Conservation (phyloP, 2,329 filamentous ascomycete species). For the Cladophialophora psammophila region DNA sequence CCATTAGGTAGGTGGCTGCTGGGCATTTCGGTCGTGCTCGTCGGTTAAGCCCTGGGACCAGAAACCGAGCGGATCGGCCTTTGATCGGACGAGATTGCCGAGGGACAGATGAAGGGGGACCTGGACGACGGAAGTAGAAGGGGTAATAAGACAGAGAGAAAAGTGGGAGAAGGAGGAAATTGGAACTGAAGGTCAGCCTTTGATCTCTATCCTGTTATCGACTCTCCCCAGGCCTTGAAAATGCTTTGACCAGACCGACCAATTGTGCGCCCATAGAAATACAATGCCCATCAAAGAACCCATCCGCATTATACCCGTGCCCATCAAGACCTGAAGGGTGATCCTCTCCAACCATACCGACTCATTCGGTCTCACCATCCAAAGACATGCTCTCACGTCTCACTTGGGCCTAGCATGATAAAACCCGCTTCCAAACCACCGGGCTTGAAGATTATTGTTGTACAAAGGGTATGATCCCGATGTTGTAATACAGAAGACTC, state of each 20-base stretch:
- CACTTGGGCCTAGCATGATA: neutral
- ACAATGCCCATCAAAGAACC: neutral
- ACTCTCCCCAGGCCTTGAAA: neutral
- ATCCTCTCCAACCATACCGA: neutral
- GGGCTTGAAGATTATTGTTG: constrained; percentile 11
- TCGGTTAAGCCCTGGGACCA: neutral
- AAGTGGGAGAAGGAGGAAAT: neutral
- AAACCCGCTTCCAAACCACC: neutral
- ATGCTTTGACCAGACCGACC: neutral
- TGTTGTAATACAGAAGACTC: neutral
- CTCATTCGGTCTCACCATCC: neutral
- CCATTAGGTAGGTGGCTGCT: no score
- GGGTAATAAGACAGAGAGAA: neutral
- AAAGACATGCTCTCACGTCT: neutral
- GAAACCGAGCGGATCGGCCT: constrained; percentile 3
- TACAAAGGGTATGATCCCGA: constrained; percentile 9
- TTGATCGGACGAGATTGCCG: constrained; percentile 5
- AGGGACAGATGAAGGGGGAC: neutral
- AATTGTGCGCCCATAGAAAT: neutral
- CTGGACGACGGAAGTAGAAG: neutral
- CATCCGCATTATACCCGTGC: neutral
- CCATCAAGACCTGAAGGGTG: neutral
- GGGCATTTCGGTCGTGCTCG: neutral
- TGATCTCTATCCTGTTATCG: neutral
- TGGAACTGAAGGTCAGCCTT: neutral